Evolutionary conservation across 441 rosid genomes (phyloP).

Genomic region (Jatropha podagrica): DNA sequence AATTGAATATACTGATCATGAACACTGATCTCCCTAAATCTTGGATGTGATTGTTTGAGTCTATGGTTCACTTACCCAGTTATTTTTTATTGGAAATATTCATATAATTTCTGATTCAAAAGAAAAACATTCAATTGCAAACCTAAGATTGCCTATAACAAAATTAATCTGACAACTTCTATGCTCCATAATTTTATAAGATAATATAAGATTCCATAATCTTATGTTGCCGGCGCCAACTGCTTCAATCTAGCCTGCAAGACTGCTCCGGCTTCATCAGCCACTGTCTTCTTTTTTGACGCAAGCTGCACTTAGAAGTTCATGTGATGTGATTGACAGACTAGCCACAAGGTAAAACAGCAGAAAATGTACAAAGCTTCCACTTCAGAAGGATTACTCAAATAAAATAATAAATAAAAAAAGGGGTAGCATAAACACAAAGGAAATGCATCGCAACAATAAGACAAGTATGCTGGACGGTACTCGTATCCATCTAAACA

Average conservation of each 20-base stretch:
- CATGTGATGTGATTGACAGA: background rate
- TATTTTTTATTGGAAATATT: background rate
- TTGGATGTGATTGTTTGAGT: background rate
- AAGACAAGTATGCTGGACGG: too few species aligned
- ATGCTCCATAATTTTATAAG: slow-evolving; percentile 4
- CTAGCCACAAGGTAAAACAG: background rate
- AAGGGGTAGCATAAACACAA: background rate
- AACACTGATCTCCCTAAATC: background rate
- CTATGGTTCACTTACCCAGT: background rate
- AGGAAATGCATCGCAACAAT: background rate
- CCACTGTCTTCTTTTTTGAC: slow-evolving; percentile 75
- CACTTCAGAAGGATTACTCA: too few species aligned
- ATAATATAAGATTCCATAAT: slow-evolving; percentile 16
- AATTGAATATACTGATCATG: too few species aligned
- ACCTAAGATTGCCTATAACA: background rate
- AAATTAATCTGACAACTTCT: too few species aligned
- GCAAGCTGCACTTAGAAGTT: slow-evolving; percentile 58
- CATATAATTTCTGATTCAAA: background rate
- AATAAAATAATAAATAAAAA: too few species aligned
- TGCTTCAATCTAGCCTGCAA: slow-evolving; percentile 78
- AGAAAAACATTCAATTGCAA: background rate
- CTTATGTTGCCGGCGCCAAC: slow-evolving; percentile 48
- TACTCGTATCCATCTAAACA: background rate
- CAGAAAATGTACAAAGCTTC: too few species aligned
- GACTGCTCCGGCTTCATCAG: slow-evolving; percentile 79